phyloP scores from a whole-genome alignment of 495 filamentous ascomycete species.

The Penicillium taxi region DNA sequence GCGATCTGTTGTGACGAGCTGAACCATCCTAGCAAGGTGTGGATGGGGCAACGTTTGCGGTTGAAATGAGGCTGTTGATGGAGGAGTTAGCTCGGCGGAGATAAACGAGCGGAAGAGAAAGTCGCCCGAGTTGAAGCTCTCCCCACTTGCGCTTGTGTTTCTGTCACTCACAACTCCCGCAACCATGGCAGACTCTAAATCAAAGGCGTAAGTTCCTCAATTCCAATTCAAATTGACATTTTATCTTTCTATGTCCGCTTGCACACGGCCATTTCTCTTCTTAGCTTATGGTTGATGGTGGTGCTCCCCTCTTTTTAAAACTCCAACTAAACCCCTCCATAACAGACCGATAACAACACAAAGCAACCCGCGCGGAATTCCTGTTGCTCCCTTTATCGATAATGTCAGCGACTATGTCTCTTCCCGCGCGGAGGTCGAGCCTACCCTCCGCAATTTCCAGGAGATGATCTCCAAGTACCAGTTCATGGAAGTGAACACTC shows the following conservation, averaged over 20 bases:
- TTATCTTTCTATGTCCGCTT: too few relatives aligned
- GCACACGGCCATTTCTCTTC: too few relatives aligned
- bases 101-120: slow-evolving; percentile 5
- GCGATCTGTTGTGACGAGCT: slow-evolving; percentile 63
- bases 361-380: slow-evolving; percentile 91
- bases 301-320: too few relatives aligned
- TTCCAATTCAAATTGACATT: too few relatives aligned
- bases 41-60: neutral
- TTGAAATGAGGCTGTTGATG: slow-evolving; percentile 1
- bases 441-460: slow-evolving; percentile 85
- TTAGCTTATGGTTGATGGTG: slow-evolving; percentile 1
- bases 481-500: slow-evolving; percentile 95
- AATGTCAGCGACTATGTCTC: slow-evolving; percentile 93
- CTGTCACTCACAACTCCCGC: slow-evolving; percentile 11
- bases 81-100: slow-evolving; percentile 5
- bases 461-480: slow-evolving; percentile 99
- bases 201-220: slow-evolving; percentile 15
- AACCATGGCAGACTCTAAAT: slow-evolving; percentile 20
- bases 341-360: slow-evolving; percentile 24
- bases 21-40: slow-evolving; percentile 52
- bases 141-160: slow-evolving; percentile 24
- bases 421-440: slow-evolving; percentile 77
- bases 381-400: slow-evolving; percentile 90
- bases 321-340: slow-evolving; percentile 19
- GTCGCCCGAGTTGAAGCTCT: slow-evolving; percentile 14